A percentile compares a stretch with the other conserved stretches of the same genome.
Conservation (phyloP, 148 eudicot genomes). For the Talinum fruticosum region DNA sequence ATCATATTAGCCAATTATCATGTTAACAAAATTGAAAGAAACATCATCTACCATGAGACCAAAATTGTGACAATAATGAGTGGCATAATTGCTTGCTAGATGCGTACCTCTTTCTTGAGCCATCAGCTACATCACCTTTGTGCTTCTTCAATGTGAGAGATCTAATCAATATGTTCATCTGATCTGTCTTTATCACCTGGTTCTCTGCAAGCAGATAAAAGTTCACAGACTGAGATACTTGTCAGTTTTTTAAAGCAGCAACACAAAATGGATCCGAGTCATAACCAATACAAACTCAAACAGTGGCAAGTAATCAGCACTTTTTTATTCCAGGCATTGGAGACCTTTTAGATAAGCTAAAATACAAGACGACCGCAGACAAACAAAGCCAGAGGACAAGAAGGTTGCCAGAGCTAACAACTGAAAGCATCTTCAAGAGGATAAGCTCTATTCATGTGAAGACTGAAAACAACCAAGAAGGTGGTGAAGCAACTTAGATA, state of each 20-base stretch:
- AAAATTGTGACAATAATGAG: not conserved
- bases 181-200: slow-evolving; percentile 90
- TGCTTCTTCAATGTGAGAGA: slow-evolving; percentile 80
- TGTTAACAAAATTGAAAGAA: not conserved
- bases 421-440: not conserved
- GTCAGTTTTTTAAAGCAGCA: not conserved
- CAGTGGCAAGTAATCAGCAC: not conserved
- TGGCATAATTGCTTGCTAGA: not conserved
- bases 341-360: not conserved
- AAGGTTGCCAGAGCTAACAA: not conserved
- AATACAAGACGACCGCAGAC: not conserved
- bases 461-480: not conserved
- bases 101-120: slow-evolving; percentile 72
- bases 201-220: slow-evolving; percentile 43
- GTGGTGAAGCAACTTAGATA: not conserved
- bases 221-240: slow-evolving; percentile 11
- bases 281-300: not conserved
- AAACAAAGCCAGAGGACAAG: not conserved
- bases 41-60: not conserved
- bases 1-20: not conserved
- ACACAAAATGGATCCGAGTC: not conserved
- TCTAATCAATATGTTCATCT: slow-evolving; percentile 79
- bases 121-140: slow-evolving; percentile 51
- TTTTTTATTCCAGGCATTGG: not conserved
- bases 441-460: not conserved